Percentiles rank a stretch among this genome's conserved stretches.
Conservation (phyloP, 768 basidiomycete genomes). For the Trametes elegans region DNA sequence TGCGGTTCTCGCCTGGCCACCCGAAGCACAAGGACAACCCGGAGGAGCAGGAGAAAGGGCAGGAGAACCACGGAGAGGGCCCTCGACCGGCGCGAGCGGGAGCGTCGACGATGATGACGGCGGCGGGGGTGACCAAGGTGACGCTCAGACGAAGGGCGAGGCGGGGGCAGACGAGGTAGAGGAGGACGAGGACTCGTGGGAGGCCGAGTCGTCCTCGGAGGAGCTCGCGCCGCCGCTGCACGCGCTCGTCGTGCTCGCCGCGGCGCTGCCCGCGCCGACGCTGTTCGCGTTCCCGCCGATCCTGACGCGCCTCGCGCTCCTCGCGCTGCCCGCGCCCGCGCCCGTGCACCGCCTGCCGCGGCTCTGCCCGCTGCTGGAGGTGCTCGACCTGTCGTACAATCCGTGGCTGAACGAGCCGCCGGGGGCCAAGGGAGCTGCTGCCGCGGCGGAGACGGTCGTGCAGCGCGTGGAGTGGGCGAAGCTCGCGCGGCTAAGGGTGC, state of each 20-base stretch:
- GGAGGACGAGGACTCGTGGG: constrained; percentile 12
- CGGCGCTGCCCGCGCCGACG: constrained; percentile 41
- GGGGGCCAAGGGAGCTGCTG: constrained; percentile 19
- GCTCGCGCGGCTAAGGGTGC: constrained; percentile 49
- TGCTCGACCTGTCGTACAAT: constrained; percentile 72
- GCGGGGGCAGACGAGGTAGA: neutral
- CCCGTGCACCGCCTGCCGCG: constrained; percentile 56
- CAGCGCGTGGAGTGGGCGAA: constrained; percentile 57
- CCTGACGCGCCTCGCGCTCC: constrained; percentile 58
- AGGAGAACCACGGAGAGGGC: constrained; percentile 3
- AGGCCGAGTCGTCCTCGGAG: constrained; percentile 17
- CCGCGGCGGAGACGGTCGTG: constrained; percentile 37
- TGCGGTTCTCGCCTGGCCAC: neutral
- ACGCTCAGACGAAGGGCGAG: neutral
- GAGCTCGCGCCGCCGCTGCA: constrained; percentile 32
- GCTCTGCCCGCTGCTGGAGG: constrained; percentile 57
- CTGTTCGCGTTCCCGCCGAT: constrained; percentile 60
- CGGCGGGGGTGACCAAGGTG: no score
- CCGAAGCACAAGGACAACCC: neutral
- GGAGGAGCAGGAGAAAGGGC: neutral
- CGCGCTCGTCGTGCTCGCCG: constrained; percentile 51
- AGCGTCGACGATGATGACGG: constrained; percentile 5
- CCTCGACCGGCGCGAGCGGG: neutral
- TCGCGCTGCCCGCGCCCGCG: constrained; percentile 47
- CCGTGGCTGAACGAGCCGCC: constrained; percentile 36